Percentiles rank a stretch among this genome's conserved stretches.
phyloP scores from a whole-genome alignment of 768 basidiomycete genomes.

The Termitomyces sp. region DNA sequence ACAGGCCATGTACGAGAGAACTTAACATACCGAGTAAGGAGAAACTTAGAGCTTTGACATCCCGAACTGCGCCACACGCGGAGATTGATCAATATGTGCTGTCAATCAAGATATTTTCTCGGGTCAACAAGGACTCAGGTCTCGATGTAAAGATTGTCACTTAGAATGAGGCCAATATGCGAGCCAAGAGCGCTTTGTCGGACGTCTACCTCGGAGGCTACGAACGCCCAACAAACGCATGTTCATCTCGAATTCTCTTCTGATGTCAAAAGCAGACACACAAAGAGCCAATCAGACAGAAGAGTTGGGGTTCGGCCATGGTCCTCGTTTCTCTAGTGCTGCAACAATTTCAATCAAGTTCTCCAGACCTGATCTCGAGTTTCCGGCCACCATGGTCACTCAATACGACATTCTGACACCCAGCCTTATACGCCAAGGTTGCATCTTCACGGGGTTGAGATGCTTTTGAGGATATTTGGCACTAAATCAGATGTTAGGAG shows the following conservation, averaged over 20 bases:
- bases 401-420: neutral
- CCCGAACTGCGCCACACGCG: neutral
- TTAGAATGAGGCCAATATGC: neutral
- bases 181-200: slow-evolving; percentile 1
- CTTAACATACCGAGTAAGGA: too few species aligned
- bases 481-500: neutral
- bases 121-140: neutral
- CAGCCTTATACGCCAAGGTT: neutral
- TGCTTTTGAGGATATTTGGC: neutral
- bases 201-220: slow-evolving; percentile 76
- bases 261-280: neutral
- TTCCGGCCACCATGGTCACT: neutral
- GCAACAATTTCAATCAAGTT: neutral
- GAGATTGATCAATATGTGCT: neutral
- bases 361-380: neutral
- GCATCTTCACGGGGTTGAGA: neutral
- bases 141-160: neutral
- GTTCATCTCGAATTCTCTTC: slow-evolving; percentile 85
- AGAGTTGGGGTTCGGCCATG: neutral
- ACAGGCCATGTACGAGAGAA: too few species aligned
- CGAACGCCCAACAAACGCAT: slow-evolving; percentile 86
- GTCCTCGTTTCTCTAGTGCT: neutral
- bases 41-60: neutral
- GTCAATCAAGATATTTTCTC: neutral
- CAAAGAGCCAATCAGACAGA: neutral